A percentile compares a stretch with the other conserved stretches of the same genome.
Conservation (phyloP, 176 grass and related monocot species). For the Luzula sylvatica region DNA sequence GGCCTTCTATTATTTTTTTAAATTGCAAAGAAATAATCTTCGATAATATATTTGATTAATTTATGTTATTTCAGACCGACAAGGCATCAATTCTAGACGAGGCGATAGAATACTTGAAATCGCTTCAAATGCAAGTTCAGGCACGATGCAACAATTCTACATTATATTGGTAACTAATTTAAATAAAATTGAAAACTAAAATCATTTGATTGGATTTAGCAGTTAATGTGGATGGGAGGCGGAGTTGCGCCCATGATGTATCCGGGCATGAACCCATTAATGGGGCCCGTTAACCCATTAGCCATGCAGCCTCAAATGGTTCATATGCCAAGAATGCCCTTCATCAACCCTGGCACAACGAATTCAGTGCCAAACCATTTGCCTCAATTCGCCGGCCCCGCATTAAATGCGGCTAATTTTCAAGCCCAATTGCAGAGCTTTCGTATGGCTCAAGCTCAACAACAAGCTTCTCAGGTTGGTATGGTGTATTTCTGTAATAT, state of each 20-base stretch:
- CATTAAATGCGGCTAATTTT: slow-evolving; percentile 22
- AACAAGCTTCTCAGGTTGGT: slow-evolving; percentile 40
- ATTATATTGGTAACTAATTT: neutral
- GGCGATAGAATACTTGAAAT: slow-evolving; percentile 88
- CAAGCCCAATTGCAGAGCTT: slow-evolving; percentile 26
- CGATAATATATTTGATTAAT: neutral
- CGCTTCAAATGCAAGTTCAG: slow-evolving; percentile 96
- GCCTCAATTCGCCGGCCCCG: slow-evolving; percentile 21
- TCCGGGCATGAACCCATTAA: slow-evolving; percentile 43
- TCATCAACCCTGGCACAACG: slow-evolving; percentile 27
- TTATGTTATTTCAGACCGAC: slow-evolving; percentile 40
- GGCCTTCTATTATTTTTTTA: neutral
- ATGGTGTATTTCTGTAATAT: slow-evolving; percentile 4
- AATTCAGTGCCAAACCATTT: slow-evolving; percentile 35
- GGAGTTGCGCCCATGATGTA: slow-evolving; percentile 68
- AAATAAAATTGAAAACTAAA: no score
- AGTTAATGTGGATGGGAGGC: slow-evolving; percentile 91
- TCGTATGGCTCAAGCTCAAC: slow-evolving; percentile 2
- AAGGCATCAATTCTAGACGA: slow-evolving; percentile 89
- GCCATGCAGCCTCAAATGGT: slow-evolving; percentile 21
- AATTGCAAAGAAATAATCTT: neutral
- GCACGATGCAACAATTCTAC: slow-evolving; percentile 9
- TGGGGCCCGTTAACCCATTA: slow-evolving; percentile 36
- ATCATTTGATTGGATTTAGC: no score
- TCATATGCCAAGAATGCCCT: slow-evolving; percentile 34